Evolutionary conservation across 352 stramenopile species (phyloP).

Genomic region (Phytophthora foliorum): DNA sequence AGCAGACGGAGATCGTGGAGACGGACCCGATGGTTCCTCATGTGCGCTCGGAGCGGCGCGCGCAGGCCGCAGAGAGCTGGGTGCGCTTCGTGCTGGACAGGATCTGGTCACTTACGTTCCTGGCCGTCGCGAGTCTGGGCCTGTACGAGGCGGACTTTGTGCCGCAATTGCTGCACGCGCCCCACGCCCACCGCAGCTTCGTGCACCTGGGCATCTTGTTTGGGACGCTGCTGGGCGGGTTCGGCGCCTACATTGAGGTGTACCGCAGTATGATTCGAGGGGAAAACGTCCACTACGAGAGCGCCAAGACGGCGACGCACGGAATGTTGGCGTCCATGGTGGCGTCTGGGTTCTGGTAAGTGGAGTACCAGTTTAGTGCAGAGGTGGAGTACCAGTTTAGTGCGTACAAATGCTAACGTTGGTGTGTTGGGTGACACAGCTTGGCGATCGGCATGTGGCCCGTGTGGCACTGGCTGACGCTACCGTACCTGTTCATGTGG

Average conservation of each 20-base stretch:
- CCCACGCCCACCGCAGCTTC: conserved; percentile 56
- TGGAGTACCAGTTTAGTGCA: conserved; percentile 5
- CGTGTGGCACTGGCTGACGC: conserved; percentile 78
- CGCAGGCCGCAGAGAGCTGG: conserved; percentile 40
- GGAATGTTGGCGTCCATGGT: conserved; percentile 72
- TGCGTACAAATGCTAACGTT: not conserved
- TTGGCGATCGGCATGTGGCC: conserved; percentile 81
- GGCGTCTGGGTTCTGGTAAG: conserved; percentile 62
- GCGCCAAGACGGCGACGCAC: conserved; percentile 70
- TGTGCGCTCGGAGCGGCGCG: conserved; percentile 13
- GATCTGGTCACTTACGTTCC: conserved; percentile 66
- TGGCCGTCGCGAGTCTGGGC: conserved; percentile 58
- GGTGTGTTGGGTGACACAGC: conserved; percentile 35
- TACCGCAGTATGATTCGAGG: conserved; percentile 67
- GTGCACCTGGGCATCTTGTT: conserved; percentile 65
- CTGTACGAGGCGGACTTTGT: conserved; percentile 73
- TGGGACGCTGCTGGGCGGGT: conserved; percentile 61
- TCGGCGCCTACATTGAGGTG: conserved; percentile 79
- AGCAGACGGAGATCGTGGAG: conserved; percentile 30
- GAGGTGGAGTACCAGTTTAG: conserved; percentile 4
- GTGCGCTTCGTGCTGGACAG: conserved; percentile 60
- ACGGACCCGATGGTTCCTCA: conserved; percentile 53
- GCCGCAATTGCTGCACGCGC: conserved; percentile 62
- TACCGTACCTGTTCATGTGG: conserved; percentile 86
- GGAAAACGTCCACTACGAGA: conserved; percentile 74